Conservation (phyloP, 768 basidiomycete species). For the Suillus clintonianus region DNA sequence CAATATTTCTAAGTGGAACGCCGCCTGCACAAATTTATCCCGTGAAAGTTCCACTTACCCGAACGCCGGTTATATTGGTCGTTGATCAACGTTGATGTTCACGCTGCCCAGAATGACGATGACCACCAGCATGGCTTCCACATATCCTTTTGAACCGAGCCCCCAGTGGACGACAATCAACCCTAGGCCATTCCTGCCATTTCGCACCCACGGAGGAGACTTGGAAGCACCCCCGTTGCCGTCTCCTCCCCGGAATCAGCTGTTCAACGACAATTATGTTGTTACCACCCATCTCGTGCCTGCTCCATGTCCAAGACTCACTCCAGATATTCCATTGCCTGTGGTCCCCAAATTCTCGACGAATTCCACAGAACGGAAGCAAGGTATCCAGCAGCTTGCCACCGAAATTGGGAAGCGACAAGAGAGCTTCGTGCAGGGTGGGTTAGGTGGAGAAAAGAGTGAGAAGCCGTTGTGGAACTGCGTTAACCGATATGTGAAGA, state of each 20-base stretch:
- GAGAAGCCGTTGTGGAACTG: slow-evolving; percentile 62
- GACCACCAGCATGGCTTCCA: neutral
- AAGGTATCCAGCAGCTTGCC: slow-evolving; percentile 10
- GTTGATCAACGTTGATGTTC: neutral
- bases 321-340: slow-evolving; percentile 25
- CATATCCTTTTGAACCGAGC: slow-evolving; percentile 21
- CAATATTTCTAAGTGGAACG: no score
- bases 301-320: slow-evolving; percentile 26
- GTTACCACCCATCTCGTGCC: slow-evolving; percentile 33
- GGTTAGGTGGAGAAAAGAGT: slow-evolving; percentile 16
- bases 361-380: slow-evolving; percentile 11
- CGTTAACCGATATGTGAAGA: slow-evolving; percentile 66
- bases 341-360: slow-evolving; percentile 16
- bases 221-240: slow-evolving; percentile 19
- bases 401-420: slow-evolving; percentile 22
- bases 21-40: neutral
- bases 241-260: slow-evolving; percentile 14
- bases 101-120: neutral
- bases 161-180: slow-evolving; percentile 20
- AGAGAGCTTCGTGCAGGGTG: slow-evolving; percentile 13
- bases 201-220: slow-evolving; percentile 9
- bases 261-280: slow-evolving; percentile 21
- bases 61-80: neutral
- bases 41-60: neutral
- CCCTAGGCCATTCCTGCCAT: slow-evolving; percentile 22